Base-by-base conservation (phyloP, 1,284 basidiomycete species). In the Wallemia hederae region DNA sequence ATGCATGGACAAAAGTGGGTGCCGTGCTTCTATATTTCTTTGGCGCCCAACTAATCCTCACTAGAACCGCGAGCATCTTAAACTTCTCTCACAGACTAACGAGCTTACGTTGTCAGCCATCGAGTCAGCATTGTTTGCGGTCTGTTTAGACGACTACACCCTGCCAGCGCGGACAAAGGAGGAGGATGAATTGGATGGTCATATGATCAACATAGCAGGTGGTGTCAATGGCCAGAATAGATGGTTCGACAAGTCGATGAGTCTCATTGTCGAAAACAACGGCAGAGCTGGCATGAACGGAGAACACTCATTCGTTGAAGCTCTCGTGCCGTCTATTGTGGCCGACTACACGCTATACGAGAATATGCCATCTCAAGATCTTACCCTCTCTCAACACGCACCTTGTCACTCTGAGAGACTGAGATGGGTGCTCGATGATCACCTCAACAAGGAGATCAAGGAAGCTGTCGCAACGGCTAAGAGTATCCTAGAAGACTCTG, bases 241-340 rank as follows among this genome's bases (percentile, higher is more conserved):
- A 57, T 96, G 89, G 80, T 88, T 83, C 70, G 92, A 98, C 74
- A 97, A 97, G 73, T 78, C 83, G 1, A 78, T 85, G 55, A 81
- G 81, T 3, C 72, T 96, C 62, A 77, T 85, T 58, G 80, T 97
- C 49, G 90, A 96, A 71, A 80, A 82, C 15, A 86, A 83, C 63
- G 82, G 83, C 1, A 80, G 87, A 55, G 85, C 86, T 1, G 86
- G 87, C 34, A 83, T 86, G 61, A 81, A 81, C 67, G 92, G 92
- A 27, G 92, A 97, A 72, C 91, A 96, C 71, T 86, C 87, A 1
- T 84, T 87, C 0, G 82, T 83, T 61, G 92, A 97, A 65, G 91
- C 91, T 0, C 74, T 97, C 11, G 81, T 94, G 59, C 90, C 91
- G 0, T 87, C 85, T 64, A 84, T 91, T 60, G 79, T 88, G n/a